Evolutionary conservation across 75 land plant species (phyloP).

Genomic region (Isoetes taiwanensis): DNA sequence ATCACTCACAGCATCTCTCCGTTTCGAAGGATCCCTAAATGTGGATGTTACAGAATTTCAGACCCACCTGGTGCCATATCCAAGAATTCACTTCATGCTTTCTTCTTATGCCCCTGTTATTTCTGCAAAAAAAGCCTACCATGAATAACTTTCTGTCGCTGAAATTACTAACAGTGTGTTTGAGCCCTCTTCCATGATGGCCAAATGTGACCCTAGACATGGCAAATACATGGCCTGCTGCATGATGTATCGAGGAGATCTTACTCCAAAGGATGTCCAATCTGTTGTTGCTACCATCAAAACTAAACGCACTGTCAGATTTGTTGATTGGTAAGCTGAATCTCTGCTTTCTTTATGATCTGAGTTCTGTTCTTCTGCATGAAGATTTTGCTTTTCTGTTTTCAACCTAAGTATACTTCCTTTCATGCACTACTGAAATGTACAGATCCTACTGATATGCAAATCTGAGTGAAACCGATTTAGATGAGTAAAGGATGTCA

Average conservation of each 20-base stretch:
- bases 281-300: not conserved
- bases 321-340: conserved; percentile 4
- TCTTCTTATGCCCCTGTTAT: conserved; percentile 6
- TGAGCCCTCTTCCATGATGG: conserved; percentile 3
- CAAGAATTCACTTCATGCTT: conserved; percentile 6
- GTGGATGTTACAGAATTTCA: not conserved
- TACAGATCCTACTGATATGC: too few relatives aligned
- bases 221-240: conserved; percentile 8
- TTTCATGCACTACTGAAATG: too few relatives aligned
- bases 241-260: conserved; percentile 2
- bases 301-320: not conserved
- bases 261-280: conserved; percentile 1
- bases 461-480: too few relatives aligned
- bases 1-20: not conserved
- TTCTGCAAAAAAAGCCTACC: not conserved
- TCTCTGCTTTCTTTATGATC: too few relatives aligned
- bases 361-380: too few relatives aligned
- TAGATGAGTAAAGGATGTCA: too few relatives aligned
- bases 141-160: not conserved
- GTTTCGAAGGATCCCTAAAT: not conserved
- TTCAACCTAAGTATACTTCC: too few relatives aligned
- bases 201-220: conserved; percentile 1
- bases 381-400: too few relatives aligned
- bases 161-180: not conserved
- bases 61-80: conserved; percentile 4